Evolutionary conservation across 768 basidiomycete genomes (phyloP).

Genomic region (Tylopilus rubrobrunneus): DNA sequence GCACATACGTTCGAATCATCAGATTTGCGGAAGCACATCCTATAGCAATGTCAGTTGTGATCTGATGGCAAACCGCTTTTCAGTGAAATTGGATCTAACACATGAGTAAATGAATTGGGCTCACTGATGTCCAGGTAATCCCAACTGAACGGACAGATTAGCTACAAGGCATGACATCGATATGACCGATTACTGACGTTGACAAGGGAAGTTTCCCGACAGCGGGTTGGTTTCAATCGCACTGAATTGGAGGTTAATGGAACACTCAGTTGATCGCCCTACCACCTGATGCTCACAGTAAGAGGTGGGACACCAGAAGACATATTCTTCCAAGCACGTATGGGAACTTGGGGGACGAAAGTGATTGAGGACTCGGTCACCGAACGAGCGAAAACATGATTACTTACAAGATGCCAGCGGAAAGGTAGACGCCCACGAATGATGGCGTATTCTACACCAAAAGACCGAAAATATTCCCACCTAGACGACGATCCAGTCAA

Average conservation of each 20-base stretch:
- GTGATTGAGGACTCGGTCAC: not conserved
- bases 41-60: slow-evolving; percentile 5
- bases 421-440: slow-evolving; percentile 19
- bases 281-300: slow-evolving; percentile 6
- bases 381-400: not conserved
- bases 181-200: slow-evolving; percentile 15
- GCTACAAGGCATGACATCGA: not conserved
- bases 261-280: too few relatives aligned
- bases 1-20: slow-evolving; percentile 25
- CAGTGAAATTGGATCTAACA: not conserved
- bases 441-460: slow-evolving; percentile 20
- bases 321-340: slow-evolving; percentile 22
- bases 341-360: slow-evolving; percentile 13
- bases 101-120: not conserved
- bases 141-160: slow-evolving; percentile 4
- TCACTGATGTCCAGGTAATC: slow-evolving; percentile 4
- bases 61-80: not conserved
- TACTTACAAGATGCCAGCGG: slow-evolving; percentile 24
- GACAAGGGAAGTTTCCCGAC: slow-evolving; percentile 1
- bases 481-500: slow-evolving; percentile 4
- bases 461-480: slow-evolving; percentile 23
- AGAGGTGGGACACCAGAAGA: slow-evolving; percentile 11
- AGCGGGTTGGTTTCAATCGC: not conserved
- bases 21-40: slow-evolving; percentile 20
- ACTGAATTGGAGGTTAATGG: slow-evolving; percentile 1